A percentile compares a stretch with the other conserved stretches of the same genome.
These are phyloP conservation scores for Xylariaceae sp. DNA, from an alignment of 2,329 filamentous ascomycete species.

Conservation along the genomic window DNA sequence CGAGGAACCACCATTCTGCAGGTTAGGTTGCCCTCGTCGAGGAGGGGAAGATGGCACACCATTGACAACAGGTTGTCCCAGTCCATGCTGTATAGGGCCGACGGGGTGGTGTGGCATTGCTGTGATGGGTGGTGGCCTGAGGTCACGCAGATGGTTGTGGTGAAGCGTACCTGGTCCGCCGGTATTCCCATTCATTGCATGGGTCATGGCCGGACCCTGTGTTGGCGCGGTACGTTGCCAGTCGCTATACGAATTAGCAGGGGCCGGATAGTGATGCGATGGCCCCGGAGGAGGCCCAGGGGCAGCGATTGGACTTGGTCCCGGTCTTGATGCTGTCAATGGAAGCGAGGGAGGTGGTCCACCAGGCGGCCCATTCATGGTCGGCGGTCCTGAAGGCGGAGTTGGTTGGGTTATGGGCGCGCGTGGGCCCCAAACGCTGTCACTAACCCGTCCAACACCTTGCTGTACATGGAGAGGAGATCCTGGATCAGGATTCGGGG, in stretches of 20 bases:
- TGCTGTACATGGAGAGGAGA: constrained; percentile 26
- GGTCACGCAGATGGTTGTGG: constrained; percentile 39
- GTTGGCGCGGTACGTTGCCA: constrained; percentile 50
- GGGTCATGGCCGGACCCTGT: constrained; percentile 47
- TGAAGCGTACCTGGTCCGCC: constrained; percentile 28
- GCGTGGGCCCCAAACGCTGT: constrained; percentile 24
- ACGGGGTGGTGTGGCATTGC: constrained; percentile 41
- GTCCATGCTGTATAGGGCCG: constrained; percentile 43
- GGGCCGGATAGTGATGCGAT: constrained; percentile 39
- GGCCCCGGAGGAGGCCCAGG: constrained; percentile 35
- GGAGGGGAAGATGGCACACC: constrained; percentile 50
- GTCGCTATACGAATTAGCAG: constrained; percentile 40
- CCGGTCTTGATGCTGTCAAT: constrained; percentile 25
- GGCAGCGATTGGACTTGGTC: constrained; percentile 34
- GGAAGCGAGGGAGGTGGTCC: constrained; percentile 26
- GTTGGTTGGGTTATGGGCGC: constrained; percentile 20
- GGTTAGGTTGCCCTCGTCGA: constrained; percentile 42
- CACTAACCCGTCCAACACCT: constrained; percentile 21
- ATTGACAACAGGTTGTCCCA: constrained; percentile 42
- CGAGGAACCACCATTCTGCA: constrained; percentile 37
- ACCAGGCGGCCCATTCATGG: constrained; percentile 26
- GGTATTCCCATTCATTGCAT: constrained; percentile 50
- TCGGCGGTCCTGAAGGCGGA: constrained; percentile 15
- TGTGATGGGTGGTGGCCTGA: constrained; percentile 48
- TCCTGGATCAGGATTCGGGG: constrained; percentile 22